Percentiles rank a stretch among this genome's conserved stretches.
Evolutionary conservation across 2,329 filamentous ascomycete genomes (phyloP).

Genomic region (Ascochyta lentis): DNA sequence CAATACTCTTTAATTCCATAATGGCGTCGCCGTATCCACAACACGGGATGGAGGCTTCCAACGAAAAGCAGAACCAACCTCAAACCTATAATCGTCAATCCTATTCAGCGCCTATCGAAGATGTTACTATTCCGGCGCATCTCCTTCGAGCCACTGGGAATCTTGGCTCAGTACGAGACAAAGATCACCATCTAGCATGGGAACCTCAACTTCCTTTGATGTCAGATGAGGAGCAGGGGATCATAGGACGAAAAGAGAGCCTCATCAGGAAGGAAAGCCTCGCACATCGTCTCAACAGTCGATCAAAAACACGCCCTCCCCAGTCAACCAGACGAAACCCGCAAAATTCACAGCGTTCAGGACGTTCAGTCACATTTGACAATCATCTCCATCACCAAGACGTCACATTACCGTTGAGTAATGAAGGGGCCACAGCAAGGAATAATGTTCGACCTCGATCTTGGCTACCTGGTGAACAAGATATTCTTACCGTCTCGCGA

Average conservation of each 20-base stretch:
- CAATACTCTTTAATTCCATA: slow-evolving; percentile 11
- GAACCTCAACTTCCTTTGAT: slow-evolving; percentile 22
- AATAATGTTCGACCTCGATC: slow-evolving; percentile 1
- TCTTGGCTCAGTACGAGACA: slow-evolving; percentile 26
- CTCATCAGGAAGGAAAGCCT: slow-evolving; percentile 6
- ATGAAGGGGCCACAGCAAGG: not conserved
- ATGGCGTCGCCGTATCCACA: slow-evolving; percentile 3
- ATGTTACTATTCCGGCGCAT: slow-evolving; percentile 32
- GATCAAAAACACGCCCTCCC: slow-evolving; percentile 6
- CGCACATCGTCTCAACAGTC: slow-evolving; percentile 10
- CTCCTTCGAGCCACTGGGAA: slow-evolving; percentile 27
- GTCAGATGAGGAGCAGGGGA: slow-evolving; percentile 16
- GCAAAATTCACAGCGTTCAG: slow-evolving; percentile 6
- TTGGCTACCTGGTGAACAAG: slow-evolving; percentile 10
- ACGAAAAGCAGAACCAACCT: slow-evolving; percentile 13
- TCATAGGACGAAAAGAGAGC: slow-evolving; percentile 16
- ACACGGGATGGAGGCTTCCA: not conserved
- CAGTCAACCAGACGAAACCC: not conserved
- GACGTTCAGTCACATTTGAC: slow-evolving; percentile 11
- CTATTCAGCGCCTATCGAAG: slow-evolving; percentile 15
- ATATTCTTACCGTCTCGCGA: slow-evolving; percentile 11
- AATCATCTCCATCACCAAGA: not conserved
- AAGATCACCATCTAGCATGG: slow-evolving; percentile 19
- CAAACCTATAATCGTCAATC: slow-evolving; percentile 9
- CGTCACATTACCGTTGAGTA: not conserved